Base-by-base conservation (phyloP, 805 yeast genomes). In the Starmerella cellae region DNA sequence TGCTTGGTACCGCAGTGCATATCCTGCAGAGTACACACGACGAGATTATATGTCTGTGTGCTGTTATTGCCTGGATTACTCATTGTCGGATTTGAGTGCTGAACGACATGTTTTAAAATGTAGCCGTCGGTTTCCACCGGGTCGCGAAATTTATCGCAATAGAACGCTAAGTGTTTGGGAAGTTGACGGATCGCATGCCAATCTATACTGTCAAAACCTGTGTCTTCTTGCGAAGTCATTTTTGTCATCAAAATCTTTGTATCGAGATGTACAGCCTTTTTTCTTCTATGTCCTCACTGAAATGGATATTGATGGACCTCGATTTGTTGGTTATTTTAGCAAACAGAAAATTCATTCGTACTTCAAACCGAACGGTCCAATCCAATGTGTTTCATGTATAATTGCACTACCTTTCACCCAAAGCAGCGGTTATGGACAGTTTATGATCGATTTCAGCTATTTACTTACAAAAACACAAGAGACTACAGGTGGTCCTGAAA, bases 261-360 rank as follows among this genome's bases (percentile, higher is more conserved):
- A 85, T 57, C 84, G 84, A 57, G 97, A 91, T 55, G 97, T 88
- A 35, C 95, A 91, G 59, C 95, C 97, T 1, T 88, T 88, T 54
- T 72, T 81, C 57, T 91, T 91, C 57, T 91, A 88, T 60, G 75
- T 87, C 2, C 61, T 91, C 35, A 81, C 88, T 4, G 91, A 81
- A 50, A 65, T 71, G 34, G 82, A 77, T 53, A 66, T 55, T 4
- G 20, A 37, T 6, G 67, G 66, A 16, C 37, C 45, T 1, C 32
- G 24, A 10, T 81, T 91, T 61, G 87, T 87, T 30, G 98, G 98
- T 0, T 91, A 91, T 60, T 91, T 91, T 57, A 82, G 94, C 20
- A 91, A 91, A 55, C 95, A 87, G 54, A 78, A 78, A 52, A 41
- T 41, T 16, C 37, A 46, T 39, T 27, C 45, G 27, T 10, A 31